Evolutionary conservation across 2,329 filamentous ascomycete genomes (phyloP), one percentile per base, ranked within the genome.

Genomic region (Pyrenophora graminea): DNA sequence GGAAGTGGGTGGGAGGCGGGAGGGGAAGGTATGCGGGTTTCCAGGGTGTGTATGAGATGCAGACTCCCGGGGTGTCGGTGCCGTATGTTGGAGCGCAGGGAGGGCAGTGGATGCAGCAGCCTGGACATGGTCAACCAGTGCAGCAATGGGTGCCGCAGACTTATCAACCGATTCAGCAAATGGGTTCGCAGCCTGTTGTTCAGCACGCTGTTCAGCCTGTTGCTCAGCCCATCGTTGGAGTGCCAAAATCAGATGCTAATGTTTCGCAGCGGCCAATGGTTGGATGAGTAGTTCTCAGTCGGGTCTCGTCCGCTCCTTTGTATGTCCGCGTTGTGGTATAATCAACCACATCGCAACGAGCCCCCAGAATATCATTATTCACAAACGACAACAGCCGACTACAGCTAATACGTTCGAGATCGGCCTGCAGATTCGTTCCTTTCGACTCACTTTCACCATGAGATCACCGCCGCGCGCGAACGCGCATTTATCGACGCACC

Each of bases 1-100:
- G 59, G 1, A 61, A 59, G 19, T 71, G 67, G 68, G 38, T 68
- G 4, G 41, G 59, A 38, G 62, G 66, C 8, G 66, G 68, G 1
- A 59, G 63, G 38, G 67, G 64, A 0, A 55, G 64, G 8, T 70
- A 70, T 46, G 66, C 45, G 30, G 68, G 53, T 3, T 69, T 71
- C 36, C 52, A 61, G 4, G 61, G 48, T 38, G 45, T 58, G 4
- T 66, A 67, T 36, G 66, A 69, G 49, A 53, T 67, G 58, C 48
- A 58, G 10, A 48, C 51, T 8, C 49, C 41, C 8, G 45, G 30
- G 8, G 42, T 25, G 15, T 4, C 30, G 10, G 37, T n/a, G n/a
- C 37, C 41, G n/a, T 51, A 45, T 46, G 25, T 18, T 42, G 44
- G 47, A 12, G 45, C 37, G 2, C 34, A 39, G 4, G 37, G 21